Conservation (phyloP, 495 filamentous ascomycete species). For the Penicillium diatomitis region DNA sequence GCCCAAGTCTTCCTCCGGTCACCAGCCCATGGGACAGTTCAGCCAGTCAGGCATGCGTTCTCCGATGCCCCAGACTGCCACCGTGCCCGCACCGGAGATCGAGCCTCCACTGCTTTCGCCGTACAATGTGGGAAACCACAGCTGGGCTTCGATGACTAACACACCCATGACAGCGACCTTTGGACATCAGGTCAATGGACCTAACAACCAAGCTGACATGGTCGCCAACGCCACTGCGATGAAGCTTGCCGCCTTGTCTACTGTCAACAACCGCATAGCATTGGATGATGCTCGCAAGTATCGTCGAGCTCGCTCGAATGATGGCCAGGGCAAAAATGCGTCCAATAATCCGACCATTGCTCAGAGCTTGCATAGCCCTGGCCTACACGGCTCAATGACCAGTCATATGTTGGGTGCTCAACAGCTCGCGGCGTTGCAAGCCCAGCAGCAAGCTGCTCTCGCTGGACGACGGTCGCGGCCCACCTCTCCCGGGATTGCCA, state of each 20-base stretch:
- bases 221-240: conserved; percentile 97
- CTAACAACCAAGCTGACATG: conserved; percentile 81
- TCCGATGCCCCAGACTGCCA: conserved; percentile 76
- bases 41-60: conserved; percentile 81
- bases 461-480: conserved; percentile 80
- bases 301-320: conserved; percentile 81
- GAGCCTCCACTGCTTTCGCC: conserved; percentile 85
- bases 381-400: conserved; percentile 62
- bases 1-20: conserved; percentile 84
- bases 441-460: conserved; percentile 71
- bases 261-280: conserved; percentile 96
- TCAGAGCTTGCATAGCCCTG: conserved; percentile 41
- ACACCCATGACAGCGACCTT: conserved; percentile 93
- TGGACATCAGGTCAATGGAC: conserved; percentile 35
- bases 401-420: conserved; percentile 80
- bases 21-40: conserved; percentile 94
- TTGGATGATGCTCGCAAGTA: conserved; percentile 94
- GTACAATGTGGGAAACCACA: conserved; percentile 72
- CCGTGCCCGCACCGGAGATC: conserved; percentile 64
- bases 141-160: conserved; percentile 98
- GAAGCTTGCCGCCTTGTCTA: conserved; percentile 94
- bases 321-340: conserved; percentile 51
- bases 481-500: conserved; percentile 79
- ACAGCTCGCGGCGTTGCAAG: conserved; percentile 78
- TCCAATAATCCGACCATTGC: conserved; percentile 37